Conservation (phyloP, 73 alveolate genomes). For the Urostyla sp. region DNA sequence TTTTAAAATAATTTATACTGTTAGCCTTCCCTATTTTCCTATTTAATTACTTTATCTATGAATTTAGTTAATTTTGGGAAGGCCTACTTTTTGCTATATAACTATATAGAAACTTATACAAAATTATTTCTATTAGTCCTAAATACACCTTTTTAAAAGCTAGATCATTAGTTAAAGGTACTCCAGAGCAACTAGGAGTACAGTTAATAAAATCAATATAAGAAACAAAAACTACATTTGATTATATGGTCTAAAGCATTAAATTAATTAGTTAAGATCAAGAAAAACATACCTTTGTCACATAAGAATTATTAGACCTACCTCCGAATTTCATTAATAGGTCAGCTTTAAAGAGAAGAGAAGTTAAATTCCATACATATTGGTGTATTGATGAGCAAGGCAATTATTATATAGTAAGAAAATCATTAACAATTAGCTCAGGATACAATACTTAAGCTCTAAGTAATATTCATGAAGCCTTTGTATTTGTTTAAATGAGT, state of each 20-base stretch:
- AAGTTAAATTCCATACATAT: constrained; percentile 18
- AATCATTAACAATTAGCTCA: not conserved
- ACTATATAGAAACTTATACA: not conserved
- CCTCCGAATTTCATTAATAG: constrained; percentile 17
- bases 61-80: constrained; percentile 3
- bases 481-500: constrained; percentile 29
- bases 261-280: constrained; percentile 11
- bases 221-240: constrained; percentile 25
- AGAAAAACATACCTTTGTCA: constrained; percentile 14
- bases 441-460: not conserved
- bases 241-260: constrained; percentile 11
- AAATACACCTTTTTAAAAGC: constrained; percentile 25
- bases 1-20: not conserved
- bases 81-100: not conserved
- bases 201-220: constrained; percentile 11
- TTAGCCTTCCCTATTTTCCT: not conserved
- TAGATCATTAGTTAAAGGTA: constrained; percentile 1
- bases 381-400: constrained; percentile 41
- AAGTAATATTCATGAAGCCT: constrained; percentile 30
- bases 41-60: not conserved
- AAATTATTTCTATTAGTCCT: not conserved
- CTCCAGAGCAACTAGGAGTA: not conserved
- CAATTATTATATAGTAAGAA: constrained; percentile 30
- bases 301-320: constrained; percentile 47
- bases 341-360: not conserved